Percentiles rank a stretch among this genome's conserved stretches.
Conservation (phyloP, 1,284 basidiomycete genomes). For the Cryptococcus hybrid region DNA sequence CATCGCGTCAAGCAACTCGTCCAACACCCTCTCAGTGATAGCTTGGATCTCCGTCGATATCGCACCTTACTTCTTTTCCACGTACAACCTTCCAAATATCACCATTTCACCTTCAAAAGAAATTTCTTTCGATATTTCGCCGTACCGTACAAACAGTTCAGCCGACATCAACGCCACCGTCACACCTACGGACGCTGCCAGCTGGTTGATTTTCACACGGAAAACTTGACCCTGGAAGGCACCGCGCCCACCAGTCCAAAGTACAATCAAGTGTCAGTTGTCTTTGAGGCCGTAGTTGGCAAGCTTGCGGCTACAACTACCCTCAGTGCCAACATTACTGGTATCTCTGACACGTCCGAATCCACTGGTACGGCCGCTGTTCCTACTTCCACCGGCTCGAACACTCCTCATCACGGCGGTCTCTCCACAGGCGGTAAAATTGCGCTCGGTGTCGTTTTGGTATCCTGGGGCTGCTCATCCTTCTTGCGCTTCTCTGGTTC, state of each 20-base stretch:
- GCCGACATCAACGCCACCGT: conserved; percentile 37
- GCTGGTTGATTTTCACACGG: conserved; percentile 48
- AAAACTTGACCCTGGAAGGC: conserved; percentile 45
- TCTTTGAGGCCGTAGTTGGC: conserved; percentile 28
- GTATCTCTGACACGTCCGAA: conserved; percentile 19
- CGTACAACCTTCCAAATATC: conserved; percentile 43
- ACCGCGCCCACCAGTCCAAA: conserved; percentile 27
- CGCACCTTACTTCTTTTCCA: conserved; percentile 51
- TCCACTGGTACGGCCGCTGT: conserved; percentile 15
- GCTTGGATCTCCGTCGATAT: conserved; percentile 48
- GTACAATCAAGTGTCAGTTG: conserved; percentile 38
- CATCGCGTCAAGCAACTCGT: conserved; percentile 36
- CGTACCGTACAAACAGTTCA: conserved; percentile 34
- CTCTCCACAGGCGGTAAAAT: conserved; percentile 45
- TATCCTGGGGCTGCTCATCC: conserved; percentile 34
- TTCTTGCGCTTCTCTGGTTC: conserved; percentile 41
- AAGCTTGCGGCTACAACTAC: conserved; percentile 26
- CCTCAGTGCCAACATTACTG: conserved; percentile 30
- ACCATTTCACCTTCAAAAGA: conserved; percentile 37
- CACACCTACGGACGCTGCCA: conserved; percentile 36
- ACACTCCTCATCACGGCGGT: conserved; percentile 12
- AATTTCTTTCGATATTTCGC: conserved; percentile 34
- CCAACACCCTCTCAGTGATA: conserved; percentile 31
- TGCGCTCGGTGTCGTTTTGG: conserved; percentile 47
- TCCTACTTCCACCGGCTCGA: not conserved